These are phyloP conservation scores for Nevesoporus exiguus DNA, from an alignment of 768 basidiomycete species.

Conservation along the genomic window DNA sequence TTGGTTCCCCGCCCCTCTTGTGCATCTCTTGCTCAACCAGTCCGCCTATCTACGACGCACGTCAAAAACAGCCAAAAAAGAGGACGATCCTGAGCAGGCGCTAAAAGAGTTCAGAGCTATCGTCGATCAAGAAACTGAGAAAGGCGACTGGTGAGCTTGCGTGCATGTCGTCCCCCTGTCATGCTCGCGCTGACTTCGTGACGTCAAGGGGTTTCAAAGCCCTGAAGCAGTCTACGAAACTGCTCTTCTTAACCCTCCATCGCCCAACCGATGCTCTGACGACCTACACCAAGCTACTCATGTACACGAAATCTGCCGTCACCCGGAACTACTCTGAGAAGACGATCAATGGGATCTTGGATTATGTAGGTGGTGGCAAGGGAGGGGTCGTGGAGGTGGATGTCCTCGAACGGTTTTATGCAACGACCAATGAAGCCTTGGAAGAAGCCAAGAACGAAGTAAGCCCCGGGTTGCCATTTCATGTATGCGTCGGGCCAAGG, in stretches of 20 bases:
- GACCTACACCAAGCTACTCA: slow-evolving; percentile 82
- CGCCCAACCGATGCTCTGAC: slow-evolving; percentile 81
- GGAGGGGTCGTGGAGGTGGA: slow-evolving; percentile 77
- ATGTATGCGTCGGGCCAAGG: background rate
- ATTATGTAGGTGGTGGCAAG: slow-evolving; percentile 92
- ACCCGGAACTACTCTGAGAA: slow-evolving; percentile 97
- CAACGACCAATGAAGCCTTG: slow-evolving; percentile 84
- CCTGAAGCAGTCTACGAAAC: slow-evolving; percentile 94
- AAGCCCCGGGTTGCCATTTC: slow-evolving; percentile 12
- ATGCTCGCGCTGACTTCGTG: background rate
- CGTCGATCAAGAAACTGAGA: slow-evolving; percentile 87
- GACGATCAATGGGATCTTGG: slow-evolving; percentile 96
- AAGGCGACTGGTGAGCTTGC: slow-evolving; percentile 80
- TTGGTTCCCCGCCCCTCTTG: background rate
- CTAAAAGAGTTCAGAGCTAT: slow-evolving; percentile 86
- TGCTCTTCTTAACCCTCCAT: slow-evolving; percentile 76
- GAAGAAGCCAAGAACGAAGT: slow-evolving; percentile 97
- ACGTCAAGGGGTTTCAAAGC: slow-evolving; percentile 92
- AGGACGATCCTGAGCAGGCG: slow-evolving; percentile 90
- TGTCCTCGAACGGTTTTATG: slow-evolving; percentile 92
- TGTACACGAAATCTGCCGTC: slow-evolving; percentile 93
- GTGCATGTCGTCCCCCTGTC: background rate
- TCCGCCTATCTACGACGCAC: too few relatives aligned
- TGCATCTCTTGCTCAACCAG: background rate
- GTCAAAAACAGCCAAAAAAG: slow-evolving; percentile 69